Evolutionary conservation across 345 rosid genomes (phyloP), one percentile per base, ranked within the genome.

Genomic region (Corchorus capsularis): DNA sequence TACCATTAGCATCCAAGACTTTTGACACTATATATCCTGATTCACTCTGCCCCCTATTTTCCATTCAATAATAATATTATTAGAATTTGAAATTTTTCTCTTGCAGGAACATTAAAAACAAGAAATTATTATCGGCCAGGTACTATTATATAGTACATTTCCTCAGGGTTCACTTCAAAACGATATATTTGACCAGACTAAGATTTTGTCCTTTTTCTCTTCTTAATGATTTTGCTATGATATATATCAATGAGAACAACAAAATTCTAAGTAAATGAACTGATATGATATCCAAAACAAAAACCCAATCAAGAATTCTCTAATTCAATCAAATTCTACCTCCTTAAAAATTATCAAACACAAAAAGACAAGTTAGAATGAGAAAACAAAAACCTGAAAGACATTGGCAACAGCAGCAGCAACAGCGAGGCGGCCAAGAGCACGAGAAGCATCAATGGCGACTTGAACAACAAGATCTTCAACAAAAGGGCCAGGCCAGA

Each of bases 401-500:
- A 96, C 80, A 81, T 86, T 95, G 83, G 86, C 85, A 27, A 96
- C 82, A 16, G 96, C 92, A 12, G 85, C 85, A 19, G 97, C 98
- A 1, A 90, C 98, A 19, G 92, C 84, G 13, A 89, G 96, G 17
- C 89, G 91, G 2, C 99, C 93, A 9, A 15, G 2, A 1, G 87
- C 69, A 67, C 82, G 87, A 65, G 89, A 80, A 66, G 91, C 94
- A 43, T 89, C 88, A 55, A 79, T 71, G 74, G 98, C 98, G 9
- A 89, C 96, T 35, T 86, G 96, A 60, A 82, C 71, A 19, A 97
- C 97, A 19, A 96, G 92, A 49, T 94, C 91, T 79, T 96, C 99
- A 16, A 96, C 79, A 65, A 96, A 90, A 70, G 93, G 98, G 71
- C 92, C 97, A 0, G 98, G 99, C 99, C 99, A 96, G 8, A 87